Evolutionary conservation across 139 green algal species (phyloP), one percentile per base, ranked within the genome.

Genomic region (Chlamydomonas sphaeroides): DNA sequence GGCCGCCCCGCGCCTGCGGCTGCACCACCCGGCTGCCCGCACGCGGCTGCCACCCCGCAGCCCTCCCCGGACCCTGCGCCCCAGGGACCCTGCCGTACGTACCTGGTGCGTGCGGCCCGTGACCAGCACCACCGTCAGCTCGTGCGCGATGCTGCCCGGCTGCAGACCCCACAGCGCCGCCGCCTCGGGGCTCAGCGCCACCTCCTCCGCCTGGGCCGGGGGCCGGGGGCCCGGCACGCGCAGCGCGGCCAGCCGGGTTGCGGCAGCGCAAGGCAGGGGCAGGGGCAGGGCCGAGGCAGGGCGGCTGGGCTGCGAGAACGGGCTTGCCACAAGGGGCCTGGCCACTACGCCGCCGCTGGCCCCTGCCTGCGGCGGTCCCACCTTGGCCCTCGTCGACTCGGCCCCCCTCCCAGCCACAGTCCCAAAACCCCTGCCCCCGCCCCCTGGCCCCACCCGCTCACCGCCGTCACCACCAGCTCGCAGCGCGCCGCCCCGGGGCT

Each of bases 101-200:
- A 96, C 95, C 88, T 97, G 92, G 65, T 98, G 95, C 28, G 95
- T 98, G 28, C 93, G 84, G 17, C 95, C 95, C 0, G 95, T 98
- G 18, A 93, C 62, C 33, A 98, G 89, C 78, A 89, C 68, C 5
- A 98, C 79, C 0, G 84, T 49, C 67, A 80, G 69, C 87, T 98
- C 94, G 49, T n/a, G n/a, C n/a, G n/a, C n/a, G n/a, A n/a, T n/a
- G n/a, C 85, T 89, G 0, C 84, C 93, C 11, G 14, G 25, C 20
- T 57, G 21, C 17, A 26, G 14, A 4, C 7, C 57, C 28, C 57
- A 36, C 26, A 15, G 6, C 32, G 32, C 33, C 8, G 62, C 32
- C 14, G 62, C 62, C 10, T 10, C 32, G 62, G 32, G 32, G 14
- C 32, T 42, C 59, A 66, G 59, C 30, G 3, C 14, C 32, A 42